Evolutionary conservation across 495 filamentous ascomycete species (phyloP).

Genomic region (Trypethelium eluteriae): DNA sequence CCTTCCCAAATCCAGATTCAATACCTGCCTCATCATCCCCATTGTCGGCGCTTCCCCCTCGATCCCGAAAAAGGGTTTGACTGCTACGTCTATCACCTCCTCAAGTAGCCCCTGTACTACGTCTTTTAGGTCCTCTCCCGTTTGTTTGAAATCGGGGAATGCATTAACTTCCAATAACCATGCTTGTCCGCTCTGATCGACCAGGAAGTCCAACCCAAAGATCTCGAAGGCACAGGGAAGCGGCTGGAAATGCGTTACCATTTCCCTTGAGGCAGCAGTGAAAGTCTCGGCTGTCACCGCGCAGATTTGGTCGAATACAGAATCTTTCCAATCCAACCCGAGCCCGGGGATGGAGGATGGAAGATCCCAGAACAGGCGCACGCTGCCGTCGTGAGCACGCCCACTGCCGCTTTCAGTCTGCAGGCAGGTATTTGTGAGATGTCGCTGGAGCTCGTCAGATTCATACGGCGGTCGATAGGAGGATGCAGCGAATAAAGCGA

Average conservation of each 20-base stretch:
- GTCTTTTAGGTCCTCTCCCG: constrained; percentile 60
- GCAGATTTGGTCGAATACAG: constrained; percentile 66
- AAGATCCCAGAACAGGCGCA: constrained; percentile 64
- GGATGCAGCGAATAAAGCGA: constrained; percentile 78
- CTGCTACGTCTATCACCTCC: constrained; percentile 58
- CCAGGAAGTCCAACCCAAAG: constrained; percentile 84
- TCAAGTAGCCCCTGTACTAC: constrained; percentile 71
- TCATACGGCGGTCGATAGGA: constrained; percentile 48
- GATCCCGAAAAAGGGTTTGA: constrained; percentile 53
- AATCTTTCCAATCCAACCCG: constrained; percentile 47
- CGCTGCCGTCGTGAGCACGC: constrained; percentile 50
- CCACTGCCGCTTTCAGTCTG: constrained; percentile 41
- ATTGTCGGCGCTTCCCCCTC: constrained; percentile 26
- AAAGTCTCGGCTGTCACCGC: constrained; percentile 65
- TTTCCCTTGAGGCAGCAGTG: constrained; percentile 70
- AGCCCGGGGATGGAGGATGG: constrained; percentile 33
- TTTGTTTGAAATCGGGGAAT: constrained; percentile 91
- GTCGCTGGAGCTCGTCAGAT: constrained; percentile 27
- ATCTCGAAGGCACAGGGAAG: constrained; percentile 83
- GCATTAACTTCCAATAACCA: constrained; percentile 92
- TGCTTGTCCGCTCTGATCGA: constrained; percentile 54
- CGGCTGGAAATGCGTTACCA: constrained; percentile 84
- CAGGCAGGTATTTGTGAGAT: constrained; percentile 94
- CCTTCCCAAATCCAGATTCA: constrained; percentile 58
- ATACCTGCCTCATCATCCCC: constrained; percentile 46